Evolutionary conservation across 1,284 basidiomycete species (phyloP), one percentile per base, ranked within the genome.

Genomic region (Xerocomus alliaceus): DNA sequence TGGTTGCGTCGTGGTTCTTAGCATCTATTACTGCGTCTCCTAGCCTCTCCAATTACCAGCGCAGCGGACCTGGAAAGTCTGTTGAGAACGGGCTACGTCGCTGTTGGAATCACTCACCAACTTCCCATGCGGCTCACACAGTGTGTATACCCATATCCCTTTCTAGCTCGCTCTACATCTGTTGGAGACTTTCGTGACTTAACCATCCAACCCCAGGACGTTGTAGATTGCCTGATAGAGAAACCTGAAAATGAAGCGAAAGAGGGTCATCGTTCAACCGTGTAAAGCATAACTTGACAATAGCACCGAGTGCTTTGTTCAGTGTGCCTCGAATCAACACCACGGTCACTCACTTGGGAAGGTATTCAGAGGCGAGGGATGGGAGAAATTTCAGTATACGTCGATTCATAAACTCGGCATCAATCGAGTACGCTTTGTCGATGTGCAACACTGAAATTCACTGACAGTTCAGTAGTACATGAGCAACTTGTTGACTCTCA

Each of bases 51-150:
- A 42, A 28, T 48, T 52, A 22, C 35, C 20, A 4, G 11, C 3
- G 22, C 58, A 54, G 2, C 58, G 45, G 15, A 11, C n/a, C 1
- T 17, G 39, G 45, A 31, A 62, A 63, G 18, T 31, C 63, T 63
- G 6, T 42, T 34, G 12, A 11, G 22, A 34, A 45, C 12, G 17
- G 9, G 10, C 7, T 6, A 15, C 8, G 6, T 26, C 12, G 26
- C 24, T 8, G 5, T 29, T 15, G 22, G 7, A 24, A 42, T 12
- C 22, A n/a, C 41, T 6, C 22, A 42, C n/a, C 41, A 6, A 22
- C 10, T 42, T 42, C 41, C 41, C 22, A 42, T 24, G 22, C 11
- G 11, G 22, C 41, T 42, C 44, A 15, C 22, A 24, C 41, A 24
- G 11, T 12, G 22, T 42, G n/a, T n/a, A 11, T 22, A 24, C 22